These are phyloP conservation scores for Jaapia argillacea DNA, from an alignment of 768 basidiomycete species.

Conservation along the genomic window DNA sequence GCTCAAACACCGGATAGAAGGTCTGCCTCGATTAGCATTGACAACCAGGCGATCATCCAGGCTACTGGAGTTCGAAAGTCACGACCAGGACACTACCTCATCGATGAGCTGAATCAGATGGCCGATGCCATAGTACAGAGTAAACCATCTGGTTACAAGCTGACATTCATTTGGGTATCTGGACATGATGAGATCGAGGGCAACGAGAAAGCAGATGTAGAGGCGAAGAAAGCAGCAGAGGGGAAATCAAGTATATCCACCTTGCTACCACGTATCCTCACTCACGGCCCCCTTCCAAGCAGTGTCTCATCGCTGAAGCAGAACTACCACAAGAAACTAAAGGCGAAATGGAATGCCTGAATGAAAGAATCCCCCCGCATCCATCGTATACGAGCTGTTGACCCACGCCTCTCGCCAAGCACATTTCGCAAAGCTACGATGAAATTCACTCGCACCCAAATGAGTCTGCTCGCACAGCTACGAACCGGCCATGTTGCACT, in stretches of 20 bases:
- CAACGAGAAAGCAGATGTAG: constrained; percentile 12
- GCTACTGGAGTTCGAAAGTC: not conserved
- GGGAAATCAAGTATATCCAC: not conserved
- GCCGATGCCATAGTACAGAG: not conserved
- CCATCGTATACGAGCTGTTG: not conserved
- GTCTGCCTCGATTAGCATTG: not conserved
- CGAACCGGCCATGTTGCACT: constrained; percentile 11
- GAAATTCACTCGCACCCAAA: constrained; percentile 3
- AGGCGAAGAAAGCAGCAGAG: constrained; percentile 15
- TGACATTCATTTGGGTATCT: constrained; percentile 12
- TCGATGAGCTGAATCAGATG: not conserved
- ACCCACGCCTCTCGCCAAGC: constrained; percentile 1
- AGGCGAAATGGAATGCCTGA: not conserved
- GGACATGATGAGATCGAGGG: constrained; percentile 12
- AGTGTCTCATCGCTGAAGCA: constrained; percentile 6
- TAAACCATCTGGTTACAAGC: not conserved
- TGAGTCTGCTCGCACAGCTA: constrained; percentile 11
- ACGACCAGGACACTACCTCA: not conserved
- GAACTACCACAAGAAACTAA: not conserved
- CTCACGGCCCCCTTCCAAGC: constrained; percentile 3
- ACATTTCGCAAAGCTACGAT: constrained; percentile 3
- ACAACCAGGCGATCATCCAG: not conserved
- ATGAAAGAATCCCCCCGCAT: not conserved
- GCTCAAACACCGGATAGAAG: too few species aligned
- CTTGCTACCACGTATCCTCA: not conserved